Conservation (phyloP, 768 basidiomycete genomes). For the Boletus pseudo-olivaceus region DNA sequence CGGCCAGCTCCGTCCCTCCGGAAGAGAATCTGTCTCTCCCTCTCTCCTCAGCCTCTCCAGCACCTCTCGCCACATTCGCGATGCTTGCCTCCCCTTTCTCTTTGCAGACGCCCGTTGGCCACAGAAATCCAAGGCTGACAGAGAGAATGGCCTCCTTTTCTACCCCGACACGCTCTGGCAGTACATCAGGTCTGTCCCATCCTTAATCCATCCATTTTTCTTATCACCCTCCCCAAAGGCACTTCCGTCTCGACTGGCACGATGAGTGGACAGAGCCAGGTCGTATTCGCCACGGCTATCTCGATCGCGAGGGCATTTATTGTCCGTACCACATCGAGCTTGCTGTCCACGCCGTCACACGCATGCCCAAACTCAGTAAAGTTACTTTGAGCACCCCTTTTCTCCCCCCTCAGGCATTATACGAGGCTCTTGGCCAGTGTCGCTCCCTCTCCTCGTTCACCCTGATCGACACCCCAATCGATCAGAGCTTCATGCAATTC, state of each 20-base stretch:
- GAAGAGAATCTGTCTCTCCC: background rate
- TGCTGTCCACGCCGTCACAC: slow-evolving; percentile 21
- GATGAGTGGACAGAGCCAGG: slow-evolving; percentile 37
- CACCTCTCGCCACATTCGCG: slow-evolving; percentile 26
- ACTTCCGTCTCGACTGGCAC: slow-evolving; percentile 34
- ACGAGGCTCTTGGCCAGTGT: slow-evolving; percentile 28
- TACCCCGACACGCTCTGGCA: slow-evolving; percentile 30
- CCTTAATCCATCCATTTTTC: background rate
- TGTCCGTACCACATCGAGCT: slow-evolving; percentile 27
- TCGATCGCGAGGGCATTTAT: slow-evolving; percentile 33
- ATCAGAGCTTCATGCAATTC: slow-evolving; percentile 33
- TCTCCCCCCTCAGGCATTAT: slow-evolving; percentile 29
- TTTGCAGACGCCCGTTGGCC: slow-evolving; percentile 34
- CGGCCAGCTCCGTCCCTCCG: slow-evolving; percentile 16
- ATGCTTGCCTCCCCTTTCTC: slow-evolving; percentile 30
- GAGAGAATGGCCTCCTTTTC: slow-evolving; percentile 25
- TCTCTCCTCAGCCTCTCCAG: slow-evolving; percentile 24
- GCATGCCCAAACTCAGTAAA: slow-evolving; percentile 30
- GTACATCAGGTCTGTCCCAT: slow-evolving; percentile 25
- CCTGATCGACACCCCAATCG: slow-evolving; percentile 34
- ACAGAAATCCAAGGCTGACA: slow-evolving; percentile 27
- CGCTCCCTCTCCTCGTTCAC: slow-evolving; percentile 25
- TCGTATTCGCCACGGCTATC: slow-evolving; percentile 31
- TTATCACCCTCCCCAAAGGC: slow-evolving; percentile 14
- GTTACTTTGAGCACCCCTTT: slow-evolving; percentile 32